Percentiles rank a stretch among this genome's conserved stretches.
Conservation (phyloP, 208 protist species). For the Trypanosomatidae sp. region DNA sequence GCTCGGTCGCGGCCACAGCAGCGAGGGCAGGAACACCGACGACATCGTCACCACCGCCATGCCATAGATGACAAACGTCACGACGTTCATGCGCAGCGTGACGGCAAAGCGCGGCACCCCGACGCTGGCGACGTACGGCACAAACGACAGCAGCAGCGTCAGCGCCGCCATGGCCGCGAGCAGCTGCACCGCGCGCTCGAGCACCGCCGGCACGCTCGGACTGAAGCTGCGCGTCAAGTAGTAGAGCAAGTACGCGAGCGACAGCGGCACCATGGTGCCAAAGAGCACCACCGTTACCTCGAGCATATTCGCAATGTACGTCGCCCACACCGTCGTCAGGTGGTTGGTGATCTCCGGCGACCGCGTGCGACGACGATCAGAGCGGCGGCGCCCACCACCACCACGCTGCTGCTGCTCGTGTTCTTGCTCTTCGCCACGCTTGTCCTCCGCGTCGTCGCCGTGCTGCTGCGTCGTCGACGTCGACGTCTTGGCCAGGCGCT, state of each 20-base stretch:
- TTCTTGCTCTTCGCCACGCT: no score
- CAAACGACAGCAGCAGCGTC: conserved; percentile 30
- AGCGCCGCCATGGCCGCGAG: conserved; percentile 8
- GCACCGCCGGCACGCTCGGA: conserved; percentile 8
- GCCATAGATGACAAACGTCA: conserved; percentile 38
- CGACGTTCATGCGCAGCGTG: conserved; percentile 17
- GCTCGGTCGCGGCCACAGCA: conserved; percentile 34
- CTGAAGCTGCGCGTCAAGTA: conserved; percentile 36
- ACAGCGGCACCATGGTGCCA: conserved; percentile 18
- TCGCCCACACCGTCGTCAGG: conserved; percentile 3
- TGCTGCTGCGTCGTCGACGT: no score
- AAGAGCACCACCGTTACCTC: conserved; percentile 41
- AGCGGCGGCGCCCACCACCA: background rate
- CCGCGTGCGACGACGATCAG: background rate
- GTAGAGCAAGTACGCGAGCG: conserved; percentile 20
- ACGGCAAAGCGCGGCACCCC: conserved; percentile 20
- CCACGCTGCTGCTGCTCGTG: background rate
- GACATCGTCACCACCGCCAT: conserved; percentile 13
- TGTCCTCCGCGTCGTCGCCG: no score
- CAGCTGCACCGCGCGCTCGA: conserved; percentile 20
- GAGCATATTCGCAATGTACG: conserved; percentile 19
- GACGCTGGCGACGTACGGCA: conserved; percentile 34
- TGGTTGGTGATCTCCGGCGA: background rate
- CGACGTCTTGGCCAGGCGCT: background rate
- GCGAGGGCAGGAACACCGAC: conserved; percentile 10